Percentiles rank a stretch among this genome's conserved stretches.
Evolutionary conservation across 2,329 filamentous ascomycete genomes (phyloP).

Genomic region (Pseudohalonectria lignicola): DNA sequence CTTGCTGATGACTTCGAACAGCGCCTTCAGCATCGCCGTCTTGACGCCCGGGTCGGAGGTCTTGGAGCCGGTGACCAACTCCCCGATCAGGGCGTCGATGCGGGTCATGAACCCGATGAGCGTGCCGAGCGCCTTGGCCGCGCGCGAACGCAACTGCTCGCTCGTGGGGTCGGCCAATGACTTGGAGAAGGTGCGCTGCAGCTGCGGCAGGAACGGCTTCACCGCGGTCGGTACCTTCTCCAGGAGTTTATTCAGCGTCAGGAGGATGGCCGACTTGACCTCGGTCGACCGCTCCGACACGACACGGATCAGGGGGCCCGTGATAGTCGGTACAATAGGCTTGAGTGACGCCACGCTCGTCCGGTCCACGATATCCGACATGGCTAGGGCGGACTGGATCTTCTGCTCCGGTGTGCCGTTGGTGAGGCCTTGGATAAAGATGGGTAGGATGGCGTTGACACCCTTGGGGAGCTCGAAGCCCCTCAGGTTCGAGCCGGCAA

Average conservation of each 20-base stretch:
- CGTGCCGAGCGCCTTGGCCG: slow-evolving; percentile 88
- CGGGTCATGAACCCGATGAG: slow-evolving; percentile 92
- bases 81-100: slow-evolving; percentile 84
- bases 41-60: slow-evolving; percentile 78
- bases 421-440: slow-evolving; percentile 96
- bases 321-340: slow-evolving; percentile 95
- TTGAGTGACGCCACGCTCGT: slow-evolving; percentile 81
- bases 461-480: slow-evolving; percentile 93
- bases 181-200: slow-evolving; percentile 95
- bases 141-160: slow-evolving; percentile 74
- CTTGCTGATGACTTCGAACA: slow-evolving; percentile 94
- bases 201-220: slow-evolving; percentile 92
- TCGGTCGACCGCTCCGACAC: slow-evolving; percentile 94
- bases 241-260: slow-evolving; percentile 87
- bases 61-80: slow-evolving; percentile 92
- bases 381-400: slow-evolving; percentile 81
- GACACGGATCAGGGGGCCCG: slow-evolving; percentile 92
- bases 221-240: slow-evolving; percentile 94
- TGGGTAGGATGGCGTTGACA: slow-evolving; percentile 90
- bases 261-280: slow-evolving; percentile 87
- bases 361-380: slow-evolving; percentile 91
- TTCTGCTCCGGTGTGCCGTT: slow-evolving; percentile 90
- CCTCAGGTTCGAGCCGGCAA: slow-evolving; percentile 70
- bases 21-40: slow-evolving; percentile 91
- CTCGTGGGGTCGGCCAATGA: slow-evolving; percentile 88